Evolutionary conservation across 768 basidiomycete species (phyloP).

Genomic region (Termitomyces sp.): DNA sequence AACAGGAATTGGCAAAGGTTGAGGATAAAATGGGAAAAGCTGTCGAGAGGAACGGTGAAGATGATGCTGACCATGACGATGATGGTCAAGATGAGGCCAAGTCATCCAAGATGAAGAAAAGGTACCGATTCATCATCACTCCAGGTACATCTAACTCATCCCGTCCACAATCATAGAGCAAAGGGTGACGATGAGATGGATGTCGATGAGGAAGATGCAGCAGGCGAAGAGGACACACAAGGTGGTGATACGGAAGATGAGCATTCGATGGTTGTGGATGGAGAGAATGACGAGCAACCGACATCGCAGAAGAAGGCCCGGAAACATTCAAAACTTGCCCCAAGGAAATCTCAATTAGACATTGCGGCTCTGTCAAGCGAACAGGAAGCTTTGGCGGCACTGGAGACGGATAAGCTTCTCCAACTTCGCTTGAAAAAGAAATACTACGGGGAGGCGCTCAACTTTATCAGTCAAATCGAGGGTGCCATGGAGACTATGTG

Average conservation of each 20-base stretch:
- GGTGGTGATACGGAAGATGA: constrained; percentile 24
- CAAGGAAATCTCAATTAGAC: constrained; percentile 67
- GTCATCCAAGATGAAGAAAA: constrained; percentile 27
- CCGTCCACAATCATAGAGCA: constrained; percentile 14
- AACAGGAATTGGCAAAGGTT: constrained; percentile 60
- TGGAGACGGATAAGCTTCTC: constrained; percentile 60
- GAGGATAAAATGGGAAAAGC: constrained; percentile 65
- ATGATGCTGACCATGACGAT: constrained; percentile 23
- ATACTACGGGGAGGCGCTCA: constrained; percentile 81
- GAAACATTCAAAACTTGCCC: constrained; percentile 41
- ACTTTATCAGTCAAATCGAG: constrained; percentile 63
- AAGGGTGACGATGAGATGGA: constrained; percentile 50
- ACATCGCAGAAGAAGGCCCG: constrained; percentile 34
- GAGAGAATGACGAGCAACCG: constrained; percentile 25
- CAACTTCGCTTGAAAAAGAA: constrained; percentile 72
- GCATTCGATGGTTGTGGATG: constrained; percentile 30
- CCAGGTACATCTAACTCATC: background rate
- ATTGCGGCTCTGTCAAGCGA: constrained; percentile 62
- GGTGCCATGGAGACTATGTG: constrained; percentile 65
- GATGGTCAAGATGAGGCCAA: constrained; percentile 22
- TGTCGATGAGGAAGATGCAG: constrained; percentile 36
- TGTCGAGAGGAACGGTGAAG: constrained; percentile 38
- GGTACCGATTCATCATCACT: constrained; percentile 1
- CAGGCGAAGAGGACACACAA: constrained; percentile 31
- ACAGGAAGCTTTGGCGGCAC: constrained; percentile 62